Percentiles rank a stretch among this genome's conserved stretches.
Evolutionary conservation across 2,329 filamentous ascomycete species (phyloP).

Genomic region (Colletotrichum destructivum): DNA sequence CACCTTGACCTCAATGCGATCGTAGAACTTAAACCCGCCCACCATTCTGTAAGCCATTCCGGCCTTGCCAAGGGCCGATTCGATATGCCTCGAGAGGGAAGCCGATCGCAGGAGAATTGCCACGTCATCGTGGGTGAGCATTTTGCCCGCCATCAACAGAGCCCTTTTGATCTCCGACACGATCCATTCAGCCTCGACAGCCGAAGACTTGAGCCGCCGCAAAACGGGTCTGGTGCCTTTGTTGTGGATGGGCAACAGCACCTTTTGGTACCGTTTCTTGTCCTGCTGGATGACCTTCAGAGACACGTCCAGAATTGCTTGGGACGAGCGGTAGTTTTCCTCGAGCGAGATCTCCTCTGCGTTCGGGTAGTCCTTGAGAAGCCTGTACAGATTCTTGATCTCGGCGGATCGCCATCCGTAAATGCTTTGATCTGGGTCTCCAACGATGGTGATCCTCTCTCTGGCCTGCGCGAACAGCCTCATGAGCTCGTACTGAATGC

Average conservation of each 20-base stretch:
- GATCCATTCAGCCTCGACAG: slow-evolving; percentile 88
- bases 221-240: slow-evolving; percentile 86
- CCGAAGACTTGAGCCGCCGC: slow-evolving; percentile 78
- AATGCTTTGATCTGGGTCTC: slow-evolving; percentile 97
- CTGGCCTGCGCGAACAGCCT: slow-evolving; percentile 82
- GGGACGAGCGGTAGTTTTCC: slow-evolving; percentile 95
- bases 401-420: slow-evolving; percentile 97
- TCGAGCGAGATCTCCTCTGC: slow-evolving; percentile 89
- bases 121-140: slow-evolving; percentile 83
- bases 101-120: slow-evolving; percentile 91
- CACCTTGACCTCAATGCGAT: slow-evolving; percentile 89
- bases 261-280: slow-evolving; percentile 82
- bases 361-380: slow-evolving; percentile 82
- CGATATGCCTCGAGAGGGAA: slow-evolving; percentile 86
- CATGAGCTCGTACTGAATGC: slow-evolving; percentile 96
- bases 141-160: slow-evolving; percentile 78
- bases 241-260: slow-evolving; percentile 83
- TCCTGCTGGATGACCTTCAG: slow-evolving; percentile 94
- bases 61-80: slow-evolving; percentile 83
- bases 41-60: slow-evolving; percentile 95
- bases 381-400: slow-evolving; percentile 85
- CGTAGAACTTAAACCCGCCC: slow-evolving; percentile 90
- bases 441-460: slow-evolving; percentile 91
- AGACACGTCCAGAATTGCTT: slow-evolving; percentile 84
- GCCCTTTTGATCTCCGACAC: slow-evolving; percentile 84